phyloP scores from a whole-genome alignment of 2,329 filamentous ascomycete genomes.

The Fusarium temperatum region DNA sequence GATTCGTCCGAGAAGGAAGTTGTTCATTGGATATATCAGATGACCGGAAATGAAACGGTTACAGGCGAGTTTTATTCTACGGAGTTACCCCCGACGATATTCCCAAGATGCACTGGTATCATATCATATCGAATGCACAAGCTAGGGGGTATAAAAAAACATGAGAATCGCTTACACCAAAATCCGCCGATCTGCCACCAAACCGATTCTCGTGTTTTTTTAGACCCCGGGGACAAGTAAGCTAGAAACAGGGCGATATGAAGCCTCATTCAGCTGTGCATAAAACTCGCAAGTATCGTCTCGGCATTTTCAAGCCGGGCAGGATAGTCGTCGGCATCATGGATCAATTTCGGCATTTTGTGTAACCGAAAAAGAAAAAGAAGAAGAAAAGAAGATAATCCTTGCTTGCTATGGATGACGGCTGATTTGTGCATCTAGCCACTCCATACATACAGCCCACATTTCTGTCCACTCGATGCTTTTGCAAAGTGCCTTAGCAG shows the following conservation, averaged over 20 bases:
- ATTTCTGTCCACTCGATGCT: background rate
- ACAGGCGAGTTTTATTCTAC: background rate
- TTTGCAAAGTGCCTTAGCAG: background rate
- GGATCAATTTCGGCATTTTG: conserved; percentile 16
- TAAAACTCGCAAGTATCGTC: background rate
- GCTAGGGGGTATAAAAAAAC: too few species aligned
- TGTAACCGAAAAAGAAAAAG: background rate
- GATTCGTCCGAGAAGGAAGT: background rate
- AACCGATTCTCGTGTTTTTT: too few species aligned
- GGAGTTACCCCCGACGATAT: background rate
- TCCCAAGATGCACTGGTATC: background rate
- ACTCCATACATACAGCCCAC: conserved; percentile 16
- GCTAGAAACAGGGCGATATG: background rate
- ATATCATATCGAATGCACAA: background rate
- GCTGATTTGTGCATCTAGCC: conserved; percentile 3
- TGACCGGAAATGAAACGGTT: background rate
- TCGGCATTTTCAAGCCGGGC: background rate
- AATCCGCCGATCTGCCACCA: too few species aligned
- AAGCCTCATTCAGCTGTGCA: conserved; percentile 4
- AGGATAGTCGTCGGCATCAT: background rate
- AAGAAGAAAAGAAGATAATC: background rate
- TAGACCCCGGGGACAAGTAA: too few species aligned
- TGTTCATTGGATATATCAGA: background rate
- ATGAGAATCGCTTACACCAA: too few species aligned
- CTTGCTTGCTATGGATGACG: background rate